Evolutionary conservation across 306 rosid genomes (phyloP), one percentile per base, ranked within the genome.

Genomic region (Astragalus glycyphyllos): DNA sequence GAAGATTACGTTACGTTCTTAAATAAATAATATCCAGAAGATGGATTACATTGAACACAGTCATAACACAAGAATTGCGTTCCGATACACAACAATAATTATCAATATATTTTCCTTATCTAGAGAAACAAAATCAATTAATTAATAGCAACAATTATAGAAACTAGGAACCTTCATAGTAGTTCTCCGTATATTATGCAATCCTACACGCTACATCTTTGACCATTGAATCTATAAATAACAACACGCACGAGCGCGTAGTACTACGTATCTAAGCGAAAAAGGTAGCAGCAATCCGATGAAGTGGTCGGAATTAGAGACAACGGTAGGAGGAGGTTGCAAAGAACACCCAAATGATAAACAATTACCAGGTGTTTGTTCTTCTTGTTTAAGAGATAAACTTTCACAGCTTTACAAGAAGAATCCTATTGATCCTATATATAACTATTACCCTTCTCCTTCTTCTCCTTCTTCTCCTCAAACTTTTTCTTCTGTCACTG

Each of bases 351-450:
- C 70, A 42, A 65, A 70, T 11, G 77, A 69, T 72, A 80, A 66
- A 40, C 73, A 57, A 69, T 3, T 66, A 23, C 87, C 88, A 4
- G 88, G 89, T 17, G 96, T 89, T 59, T 89, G 96, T 4, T 81
- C 91, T 0, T 55, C 65, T 55, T 89, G 96, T 20, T 74, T 89
- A 0, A 82, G 86, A 15, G 89, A 89, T 20, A 84, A 78, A 45
- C 89, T 89, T 3, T 79, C 84, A 4, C 75, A 80, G 29, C 84
- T 89, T 4, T 41, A 65, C 45, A 38, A 10, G 51, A 74, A 12
- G 2, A 66, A 49, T 59, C 60, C 64, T 44, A 1, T 17, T 48
- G 57, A 34, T 8, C 63, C 75, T 42, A 31, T 11, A 1, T 41
- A 9, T 4, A 16, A 7, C 12, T 29, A 13, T 38, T 48, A 68